Conservation (phyloP, 192 early-diverging fungal genomes). For the Borealophlyctis nickersoniae region DNA sequence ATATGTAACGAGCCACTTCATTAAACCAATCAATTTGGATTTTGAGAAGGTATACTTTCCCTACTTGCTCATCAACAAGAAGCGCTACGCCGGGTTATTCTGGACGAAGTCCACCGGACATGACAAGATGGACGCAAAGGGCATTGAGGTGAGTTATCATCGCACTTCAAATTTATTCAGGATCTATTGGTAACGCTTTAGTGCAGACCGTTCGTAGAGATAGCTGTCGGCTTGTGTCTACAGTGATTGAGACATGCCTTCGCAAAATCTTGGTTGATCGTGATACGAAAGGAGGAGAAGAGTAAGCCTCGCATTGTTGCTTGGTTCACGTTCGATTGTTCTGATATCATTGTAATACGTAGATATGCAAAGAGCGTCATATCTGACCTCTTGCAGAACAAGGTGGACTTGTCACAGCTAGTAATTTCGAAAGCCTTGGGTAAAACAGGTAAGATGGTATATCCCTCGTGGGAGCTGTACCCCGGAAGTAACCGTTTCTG, state of each 20-base stretch:
- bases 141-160: constrained; percentile 72
- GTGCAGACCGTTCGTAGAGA: constrained; percentile 89
- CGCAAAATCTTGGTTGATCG: constrained; percentile 87
- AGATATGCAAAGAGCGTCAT: constrained; percentile 87
- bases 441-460: constrained; percentile 60
- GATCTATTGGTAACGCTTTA: not conserved
- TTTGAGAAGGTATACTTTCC: constrained; percentile 99
- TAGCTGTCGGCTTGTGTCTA: constrained; percentile 87
- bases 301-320: constrained; percentile 35
- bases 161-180: not conserved
- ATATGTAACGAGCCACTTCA: constrained; percentile 80
- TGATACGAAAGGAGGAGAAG: constrained; percentile 80
- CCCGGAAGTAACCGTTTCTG: too few species aligned
- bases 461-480: not conserved
- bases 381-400: constrained; percentile 91
- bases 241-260: constrained; percentile 89
- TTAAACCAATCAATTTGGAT: constrained; percentile 94
- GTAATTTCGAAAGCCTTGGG: constrained; percentile 95
- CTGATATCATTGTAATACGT: not conserved
- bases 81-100: constrained; percentile 95
- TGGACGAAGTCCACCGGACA: constrained; percentile 92
- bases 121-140: constrained; percentile 97
- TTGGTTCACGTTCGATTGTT: not conserved
- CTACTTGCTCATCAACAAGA: constrained; percentile 97
- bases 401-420: constrained; percentile 92